These are phyloP conservation scores for Lasiodiplodia sp. DNA, from an alignment of 2,329 filamentous ascomycete genomes.

Conservation along the genomic window DNA sequence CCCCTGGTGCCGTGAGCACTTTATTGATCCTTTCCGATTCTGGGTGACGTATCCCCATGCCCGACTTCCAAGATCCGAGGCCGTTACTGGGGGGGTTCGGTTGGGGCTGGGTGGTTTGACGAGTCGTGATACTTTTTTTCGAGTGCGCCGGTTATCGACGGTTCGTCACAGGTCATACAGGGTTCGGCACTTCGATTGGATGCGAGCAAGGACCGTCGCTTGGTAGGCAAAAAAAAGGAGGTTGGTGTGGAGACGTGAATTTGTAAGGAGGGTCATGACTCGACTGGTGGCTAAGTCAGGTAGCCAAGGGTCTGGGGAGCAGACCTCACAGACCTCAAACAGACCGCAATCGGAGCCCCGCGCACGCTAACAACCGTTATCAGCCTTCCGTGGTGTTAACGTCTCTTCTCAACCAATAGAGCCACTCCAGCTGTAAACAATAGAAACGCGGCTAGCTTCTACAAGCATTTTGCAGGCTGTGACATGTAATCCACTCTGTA, in stretches of 20 bases:
- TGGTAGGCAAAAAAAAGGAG: background rate
- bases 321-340: background rate
- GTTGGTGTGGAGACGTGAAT: background rate
- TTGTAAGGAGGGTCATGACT: background rate
- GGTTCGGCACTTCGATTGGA: background rate
- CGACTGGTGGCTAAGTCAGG: background rate
- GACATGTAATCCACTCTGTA: background rate
- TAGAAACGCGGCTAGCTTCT: slow-evolving; percentile 31
- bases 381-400: background rate
- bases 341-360: background rate
- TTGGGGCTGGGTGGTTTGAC: background rate
- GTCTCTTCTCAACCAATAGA: background rate
- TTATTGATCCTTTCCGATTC: too few species aligned
- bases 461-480: slow-evolving; percentile 42
- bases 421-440: slow-evolving; percentile 34
- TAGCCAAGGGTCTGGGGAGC: background rate
- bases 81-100: too few species aligned
- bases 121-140: slow-evolving; percentile 31
- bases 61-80: too few species aligned
- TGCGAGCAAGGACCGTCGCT: background rate
- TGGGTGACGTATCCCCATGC: too few species aligned
- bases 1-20: too few species aligned
- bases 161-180: background rate
- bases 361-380: background rate
- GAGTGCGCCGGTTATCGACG: background rate